phyloP scores from a whole-genome alignment of 1,284 basidiomycete genomes.

The Crepidotus sp. region DNA sequence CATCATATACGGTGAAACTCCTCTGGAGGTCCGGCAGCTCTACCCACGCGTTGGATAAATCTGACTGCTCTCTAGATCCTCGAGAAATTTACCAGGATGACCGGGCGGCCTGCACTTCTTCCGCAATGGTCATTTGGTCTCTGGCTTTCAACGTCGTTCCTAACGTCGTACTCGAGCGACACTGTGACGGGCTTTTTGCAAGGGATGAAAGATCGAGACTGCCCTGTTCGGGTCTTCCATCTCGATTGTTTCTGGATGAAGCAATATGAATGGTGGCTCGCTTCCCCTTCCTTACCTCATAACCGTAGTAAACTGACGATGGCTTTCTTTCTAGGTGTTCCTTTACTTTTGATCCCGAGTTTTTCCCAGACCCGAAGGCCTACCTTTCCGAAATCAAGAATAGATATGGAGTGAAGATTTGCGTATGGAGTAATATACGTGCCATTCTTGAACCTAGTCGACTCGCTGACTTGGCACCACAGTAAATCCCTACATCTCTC shows the following conservation, averaged over 20 bases:
- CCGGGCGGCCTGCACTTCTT: conserved; percentile 46
- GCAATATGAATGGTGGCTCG: conserved; percentile 56
- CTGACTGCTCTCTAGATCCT: conserved; percentile 35
- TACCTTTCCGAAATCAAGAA: conserved; percentile 61
- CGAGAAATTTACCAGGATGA: conserved; percentile 54
- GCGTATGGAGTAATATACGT: conserved; percentile 56
- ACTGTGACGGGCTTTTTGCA: conserved; percentile 63
- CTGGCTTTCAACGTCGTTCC: conserved; percentile 71
- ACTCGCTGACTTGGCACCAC: conserved; percentile 5
- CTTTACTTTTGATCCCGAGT: conserved; percentile 69
- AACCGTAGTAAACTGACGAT: too few relatives aligned
- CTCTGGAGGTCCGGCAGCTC: conserved; percentile 41
- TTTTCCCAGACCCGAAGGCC: conserved; percentile 62
- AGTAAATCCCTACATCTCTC: conserved; percentile 66
- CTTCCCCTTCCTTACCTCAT: too few relatives aligned
- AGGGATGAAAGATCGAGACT: conserved; percentile 60
- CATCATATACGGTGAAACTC: conserved; percentile 57
- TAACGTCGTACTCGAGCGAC: conserved; percentile 58
- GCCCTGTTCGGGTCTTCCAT: conserved; percentile 70
- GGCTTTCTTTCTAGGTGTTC: conserved; percentile 42
- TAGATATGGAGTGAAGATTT: conserved; percentile 64
- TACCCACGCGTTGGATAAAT: neutral
- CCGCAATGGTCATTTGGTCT: conserved; percentile 44
- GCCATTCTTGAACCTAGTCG: neutral
- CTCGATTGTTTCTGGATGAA: conserved; percentile 80